phyloP scores from a whole-genome alignment of 2,329 filamentous ascomycete genomes.

The Diaporthe longicolla region DNA sequence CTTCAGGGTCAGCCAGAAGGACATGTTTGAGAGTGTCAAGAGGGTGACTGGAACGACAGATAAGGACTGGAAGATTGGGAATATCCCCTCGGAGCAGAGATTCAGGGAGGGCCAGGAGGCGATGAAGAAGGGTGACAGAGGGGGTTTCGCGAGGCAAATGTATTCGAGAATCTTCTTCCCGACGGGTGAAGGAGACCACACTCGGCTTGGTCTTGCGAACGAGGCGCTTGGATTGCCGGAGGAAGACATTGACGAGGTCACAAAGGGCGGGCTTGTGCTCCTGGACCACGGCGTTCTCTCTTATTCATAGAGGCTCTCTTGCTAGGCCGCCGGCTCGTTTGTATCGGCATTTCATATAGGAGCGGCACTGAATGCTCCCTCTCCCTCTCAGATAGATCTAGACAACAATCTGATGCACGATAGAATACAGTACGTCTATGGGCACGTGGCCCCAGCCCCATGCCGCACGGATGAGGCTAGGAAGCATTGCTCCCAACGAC shows the following conservation, averaged over 20 bases:
- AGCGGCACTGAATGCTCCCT: background rate
- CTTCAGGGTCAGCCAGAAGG: constrained; percentile 71
- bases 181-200: constrained; percentile 55
- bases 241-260: constrained; percentile 71
- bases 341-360: background rate
- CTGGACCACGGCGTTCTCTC: constrained; percentile 15
- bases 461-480: no score
- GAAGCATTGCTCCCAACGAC: no score
- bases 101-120: constrained; percentile 62
- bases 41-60: constrained; percentile 69
- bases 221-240: constrained; percentile 66
- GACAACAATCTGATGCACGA: no score
- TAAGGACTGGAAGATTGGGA: constrained; percentile 69
- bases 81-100: constrained; percentile 61
- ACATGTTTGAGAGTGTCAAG: constrained; percentile 73
- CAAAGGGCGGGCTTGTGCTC: constrained; percentile 62
- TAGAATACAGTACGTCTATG: no score
- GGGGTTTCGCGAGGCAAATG: constrained; percentile 64
- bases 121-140: constrained; percentile 59
- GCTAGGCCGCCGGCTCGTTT: background rate
- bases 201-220: constrained; percentile 61
- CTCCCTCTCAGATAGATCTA: background rate
- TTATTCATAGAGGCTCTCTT: background rate
- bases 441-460: no score
- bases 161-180: constrained; percentile 70